Percentiles rank a stretch among this genome's conserved stretches.
These are phyloP conservation scores for Phytophthora ohioensis DNA, from an alignment of 352 stramenopile genomes.

Conservation along the genomic window DNA sequence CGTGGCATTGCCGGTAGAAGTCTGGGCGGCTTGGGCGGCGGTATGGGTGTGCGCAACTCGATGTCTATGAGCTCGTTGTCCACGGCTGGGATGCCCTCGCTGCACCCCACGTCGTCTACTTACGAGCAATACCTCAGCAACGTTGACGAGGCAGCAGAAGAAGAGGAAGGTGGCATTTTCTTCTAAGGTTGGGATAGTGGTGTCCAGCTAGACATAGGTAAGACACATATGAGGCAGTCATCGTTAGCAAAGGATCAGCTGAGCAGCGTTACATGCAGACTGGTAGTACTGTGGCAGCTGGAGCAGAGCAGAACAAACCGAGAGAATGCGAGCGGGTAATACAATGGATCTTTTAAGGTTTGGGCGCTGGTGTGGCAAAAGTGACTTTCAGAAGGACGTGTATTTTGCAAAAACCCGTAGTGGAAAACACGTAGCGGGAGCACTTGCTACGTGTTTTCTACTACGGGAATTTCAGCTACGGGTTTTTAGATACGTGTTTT, in stretches of 20 bases:
- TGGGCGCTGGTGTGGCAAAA: slow-evolving; percentile 7
- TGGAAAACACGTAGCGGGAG: too few relatives aligned
- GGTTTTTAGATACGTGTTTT: too few relatives aligned
- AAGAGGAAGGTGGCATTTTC: slow-evolving; percentile 85
- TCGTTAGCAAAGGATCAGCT: slow-evolving; percentile 20
- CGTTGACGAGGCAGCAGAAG: slow-evolving; percentile 82
- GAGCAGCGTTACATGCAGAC: slow-evolving; percentile 20
- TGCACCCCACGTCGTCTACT: slow-evolving; percentile 76
- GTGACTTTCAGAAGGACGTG: too few relatives aligned
- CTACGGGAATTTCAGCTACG: too few relatives aligned
- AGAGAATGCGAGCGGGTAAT: slow-evolving; percentile 34
- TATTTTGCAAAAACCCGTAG: too few relatives aligned
- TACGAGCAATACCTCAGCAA: slow-evolving; percentile 92
- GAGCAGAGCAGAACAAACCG: slow-evolving; percentile 24
- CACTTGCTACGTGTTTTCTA: too few relatives aligned
- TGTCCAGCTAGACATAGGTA: slow-evolving; percentile 31
- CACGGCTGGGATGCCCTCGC: slow-evolving; percentile 55
- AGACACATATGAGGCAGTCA: slow-evolving; percentile 25
- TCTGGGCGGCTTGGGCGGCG: slow-evolving; percentile 29
- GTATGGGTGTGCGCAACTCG: slow-evolving; percentile 55
- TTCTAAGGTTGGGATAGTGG: slow-evolving; percentile 59
- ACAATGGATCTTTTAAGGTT: slow-evolving; percentile 45
- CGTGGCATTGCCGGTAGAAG: slow-evolving; percentile 41
- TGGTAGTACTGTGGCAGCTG: slow-evolving; percentile 14
- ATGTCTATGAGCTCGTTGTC: slow-evolving; percentile 91